A percentile compares a stretch with the other conserved stretches of the same genome.
Conservation (phyloP, 1,139 yeast genomes). For the Suhomyces bribrorum region DNA sequence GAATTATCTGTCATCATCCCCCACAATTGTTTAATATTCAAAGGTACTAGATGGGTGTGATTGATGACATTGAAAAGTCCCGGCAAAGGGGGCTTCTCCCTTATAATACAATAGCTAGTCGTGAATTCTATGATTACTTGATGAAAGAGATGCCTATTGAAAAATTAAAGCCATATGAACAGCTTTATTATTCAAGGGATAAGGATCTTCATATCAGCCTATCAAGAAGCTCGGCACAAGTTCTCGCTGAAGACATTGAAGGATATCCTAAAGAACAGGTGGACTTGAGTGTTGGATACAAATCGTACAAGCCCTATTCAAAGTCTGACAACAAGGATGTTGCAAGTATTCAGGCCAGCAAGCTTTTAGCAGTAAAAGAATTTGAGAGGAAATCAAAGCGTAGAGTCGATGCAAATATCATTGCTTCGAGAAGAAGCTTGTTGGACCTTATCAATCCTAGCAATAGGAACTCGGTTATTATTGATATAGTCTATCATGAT, state of each 20-base stretch:
- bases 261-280: not conserved
- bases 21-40: too few species aligned
- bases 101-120: not conserved
- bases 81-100: too few species aligned
- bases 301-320: not conserved
- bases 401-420: constrained; percentile 1
- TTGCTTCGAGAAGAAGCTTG: constrained; percentile 7
- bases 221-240: constrained; percentile 1
- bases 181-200: constrained; percentile 7
- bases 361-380: constrained; percentile 3
- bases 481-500: constrained; percentile 1
- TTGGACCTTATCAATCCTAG: not conserved
- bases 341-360: constrained; percentile 2
- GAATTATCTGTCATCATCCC: too few species aligned
- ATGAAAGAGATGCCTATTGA: not conserved
- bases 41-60: too few species aligned
- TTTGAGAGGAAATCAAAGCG: constrained; percentile 1
- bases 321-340: constrained; percentile 1
- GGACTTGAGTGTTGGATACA: constrained; percentile 2
- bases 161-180: constrained; percentile 1
- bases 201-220: not conserved
- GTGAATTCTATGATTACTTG: not conserved
- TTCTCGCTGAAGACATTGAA: not conserved
- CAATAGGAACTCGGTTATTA: not conserved
- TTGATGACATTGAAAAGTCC: too few species aligned